These are phyloP conservation scores for Boeremia lycopersici DNA, from an alignment of 2,329 filamentous ascomycete species.

Conservation along the genomic window DNA sequence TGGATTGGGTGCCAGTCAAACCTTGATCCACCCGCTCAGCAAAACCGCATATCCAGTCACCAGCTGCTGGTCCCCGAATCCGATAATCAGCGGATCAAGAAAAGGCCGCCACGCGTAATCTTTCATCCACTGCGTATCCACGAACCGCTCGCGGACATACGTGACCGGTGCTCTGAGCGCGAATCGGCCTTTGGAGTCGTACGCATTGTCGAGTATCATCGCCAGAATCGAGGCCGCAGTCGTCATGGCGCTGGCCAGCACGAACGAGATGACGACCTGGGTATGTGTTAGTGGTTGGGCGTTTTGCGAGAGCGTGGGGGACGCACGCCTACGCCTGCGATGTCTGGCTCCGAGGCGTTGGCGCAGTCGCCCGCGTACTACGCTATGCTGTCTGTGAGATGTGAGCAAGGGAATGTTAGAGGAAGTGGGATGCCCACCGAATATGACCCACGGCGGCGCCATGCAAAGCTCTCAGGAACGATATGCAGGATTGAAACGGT, in stretches of 20 bases:
- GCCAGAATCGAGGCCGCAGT: constrained; percentile 38
- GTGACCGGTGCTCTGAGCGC: constrained; percentile 24
- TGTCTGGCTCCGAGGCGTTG: constrained; percentile 37
- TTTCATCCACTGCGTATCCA: constrained; percentile 38
- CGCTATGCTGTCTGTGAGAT: constrained; percentile 30
- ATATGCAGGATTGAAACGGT: not conserved
- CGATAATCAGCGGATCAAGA: constrained; percentile 40
- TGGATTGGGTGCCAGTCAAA: not conserved
- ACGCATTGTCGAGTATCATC: constrained; percentile 41
- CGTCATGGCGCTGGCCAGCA: constrained; percentile 39
- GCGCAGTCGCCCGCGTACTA: constrained; percentile 28
- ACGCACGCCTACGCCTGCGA: constrained; percentile 37
- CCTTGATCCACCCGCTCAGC: constrained; percentile 41
- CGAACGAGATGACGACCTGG: constrained; percentile 41
- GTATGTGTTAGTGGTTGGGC: not conserved
- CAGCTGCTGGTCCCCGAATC: constrained; percentile 40
- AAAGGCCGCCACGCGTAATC: constrained; percentile 40
- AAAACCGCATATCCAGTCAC: constrained; percentile 41
- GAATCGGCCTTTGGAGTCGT: constrained; percentile 35
- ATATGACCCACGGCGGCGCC: constrained; percentile 33
- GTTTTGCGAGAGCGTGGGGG: not conserved
- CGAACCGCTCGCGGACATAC: constrained; percentile 31
- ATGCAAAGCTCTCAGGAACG: constrained; percentile 14
- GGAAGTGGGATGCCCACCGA: too few relatives aligned
- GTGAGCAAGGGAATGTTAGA: constrained; percentile 4